These are phyloP conservation scores for Euclidium syriacum DNA, from an alignment of 345 rosid species.

Conservation along the genomic window DNA sequence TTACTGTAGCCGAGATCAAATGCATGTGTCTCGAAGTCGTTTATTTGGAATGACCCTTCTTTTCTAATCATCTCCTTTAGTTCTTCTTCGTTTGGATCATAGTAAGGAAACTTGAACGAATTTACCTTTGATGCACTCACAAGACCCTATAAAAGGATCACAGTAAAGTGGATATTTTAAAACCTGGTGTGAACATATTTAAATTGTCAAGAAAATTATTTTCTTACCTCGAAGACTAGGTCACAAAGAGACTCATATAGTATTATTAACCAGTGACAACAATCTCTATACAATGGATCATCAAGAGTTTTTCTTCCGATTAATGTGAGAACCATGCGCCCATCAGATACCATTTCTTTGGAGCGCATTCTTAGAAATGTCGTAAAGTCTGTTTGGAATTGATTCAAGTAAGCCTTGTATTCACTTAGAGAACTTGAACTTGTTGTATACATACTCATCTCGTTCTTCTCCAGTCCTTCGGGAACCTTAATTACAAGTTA, in stretches of 20 bases:
- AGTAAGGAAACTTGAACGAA: slow-evolving; percentile 34
- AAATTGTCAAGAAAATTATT: too few species aligned
- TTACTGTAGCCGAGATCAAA: slow-evolving; percentile 11
- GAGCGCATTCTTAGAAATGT: slow-evolving; percentile 26
- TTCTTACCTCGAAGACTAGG: slow-evolving; percentile 33
- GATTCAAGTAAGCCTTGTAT: slow-evolving; percentile 25
- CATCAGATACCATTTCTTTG: slow-evolving; percentile 29
- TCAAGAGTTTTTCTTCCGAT: slow-evolving; percentile 23
- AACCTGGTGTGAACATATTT: too few species aligned
- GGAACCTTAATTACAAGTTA: slow-evolving; percentile 13
- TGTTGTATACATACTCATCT: slow-evolving; percentile 1
- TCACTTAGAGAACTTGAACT: slow-evolving; percentile 26
- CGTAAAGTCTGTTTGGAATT: slow-evolving; percentile 38
- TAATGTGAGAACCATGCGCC: slow-evolving; percentile 30
- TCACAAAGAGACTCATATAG: slow-evolving; percentile 21
- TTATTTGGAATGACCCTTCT: slow-evolving; percentile 37
- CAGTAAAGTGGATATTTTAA: neutral
- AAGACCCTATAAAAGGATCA: slow-evolving; percentile 36
- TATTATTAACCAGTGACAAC: neutral
- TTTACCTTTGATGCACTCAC: slow-evolving; percentile 25
- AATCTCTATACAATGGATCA: slow-evolving; percentile 24
- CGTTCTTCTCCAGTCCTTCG: slow-evolving; percentile 6
- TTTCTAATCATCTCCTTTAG: slow-evolving; percentile 12
- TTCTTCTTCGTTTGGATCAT: slow-evolving; percentile 30
- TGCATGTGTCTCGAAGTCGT: slow-evolving; percentile 13